Base-by-base conservation (phyloP, 768 basidiomycete species). In the Mycena maculata region DNA sequence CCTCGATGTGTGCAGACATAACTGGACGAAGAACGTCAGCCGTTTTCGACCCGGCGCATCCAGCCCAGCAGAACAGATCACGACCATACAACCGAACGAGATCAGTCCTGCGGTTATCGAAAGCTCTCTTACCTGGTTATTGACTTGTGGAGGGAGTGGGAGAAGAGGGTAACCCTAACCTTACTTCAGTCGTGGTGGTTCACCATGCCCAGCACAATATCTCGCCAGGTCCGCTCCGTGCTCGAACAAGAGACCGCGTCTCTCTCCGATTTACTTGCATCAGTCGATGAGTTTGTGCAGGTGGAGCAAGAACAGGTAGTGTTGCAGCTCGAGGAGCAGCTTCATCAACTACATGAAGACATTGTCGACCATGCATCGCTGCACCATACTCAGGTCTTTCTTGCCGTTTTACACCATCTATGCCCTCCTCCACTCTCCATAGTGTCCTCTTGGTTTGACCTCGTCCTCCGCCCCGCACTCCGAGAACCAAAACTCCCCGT, bases 1-100 rank as follows among this genome's bases (percentile, higher is more conserved):
- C 94, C 81, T 95, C 94, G 74, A 94, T 93, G 74, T 90, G 89
- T 58, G 92, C 90, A 67, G 90, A 90, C 92, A 93, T 93, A 90
- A 87, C 62, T 45, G 28, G 18, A n/a, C n/a, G n/a, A 2, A 11
- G 8, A 2, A 20, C 39, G 56, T 58, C 49, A 62, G 18, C 60
- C 50, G 30, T 13, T 20, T 15, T 2, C n/a, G 4, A 6, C 2
- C 13, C 28, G 36, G 20, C 41, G 49, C 60, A 61, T 50, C 60
- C 60, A 52, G 38, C 60, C n/a, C 58, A 59, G n/a, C n/a, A n/a
- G n/a, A n/a, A n/a, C n/a, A 28, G 2, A 20, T 16, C 41, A 38
- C 36, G 16, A 38, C 10, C 36, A 16, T 38, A 16, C 36, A 9
- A 9, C 36, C 9, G 36, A 38, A 38, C 9, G 7, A 2, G 7